Evolutionary conservation across 176 grass and related monocot species (phyloP).

Genomic region (Aegilops bicornis): DNA sequence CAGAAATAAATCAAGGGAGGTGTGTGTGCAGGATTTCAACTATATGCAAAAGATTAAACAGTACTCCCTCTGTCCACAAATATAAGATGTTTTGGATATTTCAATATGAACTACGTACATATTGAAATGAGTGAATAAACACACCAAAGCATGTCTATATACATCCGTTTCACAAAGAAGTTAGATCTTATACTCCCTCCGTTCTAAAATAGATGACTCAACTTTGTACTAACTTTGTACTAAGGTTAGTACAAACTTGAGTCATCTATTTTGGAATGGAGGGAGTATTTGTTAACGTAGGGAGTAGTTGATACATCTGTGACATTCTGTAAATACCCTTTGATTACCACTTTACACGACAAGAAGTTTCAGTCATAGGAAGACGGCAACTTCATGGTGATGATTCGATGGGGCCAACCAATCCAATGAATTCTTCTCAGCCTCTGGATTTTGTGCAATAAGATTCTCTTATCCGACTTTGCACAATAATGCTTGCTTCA

Average conservation of each 20-base stretch:
- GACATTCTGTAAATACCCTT: not conserved
- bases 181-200: too few species aligned
- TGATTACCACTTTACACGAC: not conserved
- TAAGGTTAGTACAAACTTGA: too few species aligned
- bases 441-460: not conserved
- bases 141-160: too few species aligned
- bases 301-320: not conserved
- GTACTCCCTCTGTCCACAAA: too few species aligned
- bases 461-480: not conserved
- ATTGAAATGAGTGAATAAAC: too few species aligned
- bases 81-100: too few species aligned
- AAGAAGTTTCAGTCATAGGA: not conserved
- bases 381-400: not conserved
- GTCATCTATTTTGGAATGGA: too few species aligned
- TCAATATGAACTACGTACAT: too few species aligned
- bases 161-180: too few species aligned
- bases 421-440: not conserved
- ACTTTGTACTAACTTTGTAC: too few species aligned
- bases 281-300: too few species aligned
- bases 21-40: not conserved
- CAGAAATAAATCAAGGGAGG: not conserved
- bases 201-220: too few species aligned
- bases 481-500: not conserved
- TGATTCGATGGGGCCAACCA: not conserved
- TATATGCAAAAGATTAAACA: not conserved